These are phyloP conservation scores for Dichotomopilus funicola DNA, from an alignment of 2,329 filamentous ascomycete species.

Conservation along the genomic window DNA sequence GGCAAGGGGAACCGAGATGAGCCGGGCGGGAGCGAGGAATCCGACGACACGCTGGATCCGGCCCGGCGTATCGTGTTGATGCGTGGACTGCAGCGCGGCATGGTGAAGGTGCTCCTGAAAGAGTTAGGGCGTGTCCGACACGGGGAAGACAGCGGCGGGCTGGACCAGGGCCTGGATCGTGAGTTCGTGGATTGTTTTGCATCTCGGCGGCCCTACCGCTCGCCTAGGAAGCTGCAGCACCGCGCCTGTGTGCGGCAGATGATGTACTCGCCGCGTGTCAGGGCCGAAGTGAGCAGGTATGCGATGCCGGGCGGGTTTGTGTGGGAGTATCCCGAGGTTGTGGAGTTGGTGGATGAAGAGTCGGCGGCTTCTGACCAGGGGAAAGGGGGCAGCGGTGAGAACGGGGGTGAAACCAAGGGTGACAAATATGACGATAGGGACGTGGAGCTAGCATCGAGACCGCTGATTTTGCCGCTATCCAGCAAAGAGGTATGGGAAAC, in stretches of 20 bases:
- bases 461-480: too few species aligned
- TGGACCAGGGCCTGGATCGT: not conserved
- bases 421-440: not conserved
- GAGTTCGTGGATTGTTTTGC: not conserved
- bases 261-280: not conserved
- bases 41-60: not conserved
- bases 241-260: not conserved
- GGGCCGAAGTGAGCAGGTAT: not conserved
- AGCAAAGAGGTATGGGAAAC: not conserved
- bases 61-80: not conserved
- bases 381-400: not conserved
- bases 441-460: too few species aligned
- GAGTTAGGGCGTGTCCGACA: not conserved
- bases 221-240: not conserved
- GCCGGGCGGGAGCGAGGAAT: not conserved
- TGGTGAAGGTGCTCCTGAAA: not conserved
- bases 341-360: not conserved
- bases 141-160: too few species aligned
- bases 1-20: too few species aligned
- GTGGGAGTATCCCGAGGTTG: slow-evolving; percentile 7
- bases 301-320: not conserved
- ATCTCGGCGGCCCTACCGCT: not conserved
- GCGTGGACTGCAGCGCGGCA: not conserved
- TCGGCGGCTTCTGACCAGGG: not conserved
- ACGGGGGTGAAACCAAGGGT: not conserved